Conservation (phyloP, 306 rosid species). For the Medicago lupulina region DNA sequence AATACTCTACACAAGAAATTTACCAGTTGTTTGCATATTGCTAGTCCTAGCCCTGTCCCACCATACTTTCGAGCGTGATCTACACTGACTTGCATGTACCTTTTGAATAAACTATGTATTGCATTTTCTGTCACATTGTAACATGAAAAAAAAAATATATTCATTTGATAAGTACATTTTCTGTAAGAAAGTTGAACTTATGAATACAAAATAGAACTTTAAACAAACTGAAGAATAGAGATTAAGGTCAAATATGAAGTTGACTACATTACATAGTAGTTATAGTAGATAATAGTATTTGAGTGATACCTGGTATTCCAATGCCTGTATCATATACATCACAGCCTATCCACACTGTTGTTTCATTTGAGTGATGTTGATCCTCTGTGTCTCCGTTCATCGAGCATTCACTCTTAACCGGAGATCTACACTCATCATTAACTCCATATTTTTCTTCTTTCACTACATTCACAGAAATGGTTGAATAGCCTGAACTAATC, state of each 20-base stretch:
- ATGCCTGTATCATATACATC: constrained; percentile 96
- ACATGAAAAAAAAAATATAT: background rate
- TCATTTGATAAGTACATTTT: constrained; percentile 10
- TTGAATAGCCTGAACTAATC: constrained; percentile 44
- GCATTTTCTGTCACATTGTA: constrained; percentile 71
- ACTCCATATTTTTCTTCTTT: constrained; percentile 54
- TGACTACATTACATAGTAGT: background rate
- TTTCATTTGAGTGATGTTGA: constrained; percentile 55
- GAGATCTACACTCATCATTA: constrained; percentile 57
- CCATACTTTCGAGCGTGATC: constrained; percentile 97
- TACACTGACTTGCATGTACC: constrained; percentile 98
- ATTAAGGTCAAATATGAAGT: background rate
- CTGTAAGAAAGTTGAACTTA: too few relatives aligned
- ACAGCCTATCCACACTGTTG: constrained; percentile 86
- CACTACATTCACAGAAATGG: constrained; percentile 48
- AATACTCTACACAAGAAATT: background rate
- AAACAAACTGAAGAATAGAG: background rate
- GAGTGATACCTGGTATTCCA: constrained; percentile 99
- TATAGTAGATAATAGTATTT: constrained; percentile 40
- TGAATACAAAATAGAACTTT: background rate
- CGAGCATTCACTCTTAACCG: constrained; percentile 55
- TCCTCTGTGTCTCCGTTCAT: constrained; percentile 59
- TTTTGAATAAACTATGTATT: constrained; percentile 74
- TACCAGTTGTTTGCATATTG: constrained; percentile 99
- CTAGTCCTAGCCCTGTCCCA: constrained; percentile 94